Percentiles rank a stretch among this genome's conserved stretches.
phyloP scores from a whole-genome alignment of 2,329 filamentous ascomycete species.

The Emydomyces testavorans region DNA sequence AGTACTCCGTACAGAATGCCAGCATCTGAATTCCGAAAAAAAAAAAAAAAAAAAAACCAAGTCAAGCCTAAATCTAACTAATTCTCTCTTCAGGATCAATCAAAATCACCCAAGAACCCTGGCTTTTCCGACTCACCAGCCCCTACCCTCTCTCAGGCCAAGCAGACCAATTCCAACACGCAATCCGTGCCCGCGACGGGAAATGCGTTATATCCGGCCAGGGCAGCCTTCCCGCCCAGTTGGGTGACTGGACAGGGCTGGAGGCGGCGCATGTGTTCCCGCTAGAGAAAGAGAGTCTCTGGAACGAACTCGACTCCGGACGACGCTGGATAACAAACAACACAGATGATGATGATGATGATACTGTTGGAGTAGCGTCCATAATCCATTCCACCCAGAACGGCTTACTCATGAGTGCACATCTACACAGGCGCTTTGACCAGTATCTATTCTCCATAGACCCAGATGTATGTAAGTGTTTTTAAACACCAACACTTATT shows the following conservation, averaged over 20 bases:
- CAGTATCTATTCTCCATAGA: constrained; percentile 17
- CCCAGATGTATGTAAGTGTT: constrained; percentile 15
- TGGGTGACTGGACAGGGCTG: constrained; percentile 15
- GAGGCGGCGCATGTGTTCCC: constrained; percentile 22
- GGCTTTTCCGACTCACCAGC: constrained; percentile 12
- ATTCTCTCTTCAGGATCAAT: constrained; percentile 13
- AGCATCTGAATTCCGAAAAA: too few relatives aligned
- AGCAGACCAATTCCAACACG: constrained; percentile 16
- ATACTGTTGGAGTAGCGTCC: constrained; percentile 9
- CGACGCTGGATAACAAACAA: constrained; percentile 17
- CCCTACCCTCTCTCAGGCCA: constrained; percentile 12
- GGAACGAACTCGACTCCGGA: constrained; percentile 16
- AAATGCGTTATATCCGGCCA: constrained; percentile 19
- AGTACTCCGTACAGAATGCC: too few relatives aligned
- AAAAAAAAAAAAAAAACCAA: too few relatives aligned
- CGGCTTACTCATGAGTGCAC: constrained; percentile 12
- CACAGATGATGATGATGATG: constrained; percentile 12
- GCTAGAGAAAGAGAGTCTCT: constrained; percentile 17
- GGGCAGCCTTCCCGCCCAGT: constrained; percentile 11
- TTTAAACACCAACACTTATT: not conserved
- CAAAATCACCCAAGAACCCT: constrained; percentile 15
- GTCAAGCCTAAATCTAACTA: not conserved
- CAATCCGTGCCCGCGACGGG: constrained; percentile 18
- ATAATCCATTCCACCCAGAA: constrained; percentile 17
- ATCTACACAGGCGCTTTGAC: constrained; percentile 15